Percentiles rank a stretch among this genome's conserved stretches.
Evolutionary conservation across 2,329 filamentous ascomycete species (phyloP).

Genomic region (Alternaria solani): DNA sequence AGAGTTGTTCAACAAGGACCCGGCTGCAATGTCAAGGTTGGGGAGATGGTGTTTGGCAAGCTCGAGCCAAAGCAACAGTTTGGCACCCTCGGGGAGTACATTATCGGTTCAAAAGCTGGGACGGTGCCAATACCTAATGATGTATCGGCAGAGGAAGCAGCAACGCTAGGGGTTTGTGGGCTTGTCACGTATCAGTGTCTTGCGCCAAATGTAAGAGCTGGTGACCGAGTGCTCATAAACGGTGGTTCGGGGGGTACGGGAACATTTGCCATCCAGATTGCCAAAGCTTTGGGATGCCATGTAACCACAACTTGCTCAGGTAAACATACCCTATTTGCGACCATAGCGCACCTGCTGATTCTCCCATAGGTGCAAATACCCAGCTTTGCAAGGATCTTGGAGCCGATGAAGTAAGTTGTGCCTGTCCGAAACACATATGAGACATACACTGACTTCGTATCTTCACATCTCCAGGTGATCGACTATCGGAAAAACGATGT

Average conservation of each 20-base stretch:
- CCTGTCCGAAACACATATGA: no score
- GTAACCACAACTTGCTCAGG: constrained; percentile 67
- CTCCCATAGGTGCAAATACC: constrained; percentile 56
- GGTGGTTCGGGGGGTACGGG: constrained; percentile 69
- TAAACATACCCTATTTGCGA: neutral
- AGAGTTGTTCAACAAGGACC: constrained; percentile 16
- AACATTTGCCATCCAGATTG: constrained; percentile 68
- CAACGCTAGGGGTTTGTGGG: constrained; percentile 31
- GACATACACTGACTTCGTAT: no score
- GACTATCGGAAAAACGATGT: constrained; percentile 64
- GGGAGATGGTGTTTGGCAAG: constrained; percentile 34
- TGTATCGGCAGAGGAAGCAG: constrained; percentile 21
- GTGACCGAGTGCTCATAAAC: constrained; percentile 66
- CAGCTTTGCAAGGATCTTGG: constrained; percentile 65
- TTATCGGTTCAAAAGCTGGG: constrained; percentile 27
- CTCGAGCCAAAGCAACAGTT: constrained; percentile 34
- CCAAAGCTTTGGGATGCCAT: constrained; percentile 64
- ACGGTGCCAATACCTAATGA: constrained; percentile 27
- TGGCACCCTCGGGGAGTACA: constrained; percentile 31
- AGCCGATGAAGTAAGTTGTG: constrained; percentile 58
- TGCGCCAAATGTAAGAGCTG: constrained; percentile 32
- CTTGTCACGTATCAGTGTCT: constrained; percentile 34
- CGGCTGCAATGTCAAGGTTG: constrained; percentile 15
- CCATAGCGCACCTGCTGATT: neutral
- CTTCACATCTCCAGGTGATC: constrained; percentile 51